phyloP scores from a whole-genome alignment of 2,329 filamentous ascomycete species.

The Apiospora aurea region DNA sequence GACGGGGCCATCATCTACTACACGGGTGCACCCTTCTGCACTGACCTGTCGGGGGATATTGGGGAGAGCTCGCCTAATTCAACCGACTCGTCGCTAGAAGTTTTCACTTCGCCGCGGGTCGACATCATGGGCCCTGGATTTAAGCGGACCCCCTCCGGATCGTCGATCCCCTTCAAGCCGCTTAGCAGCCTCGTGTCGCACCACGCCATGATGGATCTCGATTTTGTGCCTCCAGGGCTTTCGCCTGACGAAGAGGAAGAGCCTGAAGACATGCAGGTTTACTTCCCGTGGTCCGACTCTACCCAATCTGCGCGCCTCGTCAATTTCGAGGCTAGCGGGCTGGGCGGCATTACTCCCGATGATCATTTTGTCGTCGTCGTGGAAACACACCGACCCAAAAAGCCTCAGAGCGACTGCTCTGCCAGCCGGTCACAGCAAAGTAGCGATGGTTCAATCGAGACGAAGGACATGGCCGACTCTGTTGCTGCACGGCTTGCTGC shows the following conservation, averaged over 20 bases:
- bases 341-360: constrained; percentile 67
- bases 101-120: constrained; percentile 30
- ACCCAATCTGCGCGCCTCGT: constrained; percentile 45
- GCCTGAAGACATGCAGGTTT: constrained; percentile 49
- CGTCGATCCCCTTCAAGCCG: constrained; percentile 56
- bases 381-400: constrained; percentile 53
- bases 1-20: constrained; percentile 87
- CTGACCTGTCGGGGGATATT: constrained; percentile 76
- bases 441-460: constrained; percentile 1
- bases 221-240: constrained; percentile 41
- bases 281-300: constrained; percentile 55
- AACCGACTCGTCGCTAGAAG: constrained; percentile 37
- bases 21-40: constrained; percentile 80
- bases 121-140: constrained; percentile 37
- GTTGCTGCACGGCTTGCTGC: constrained; percentile 52
- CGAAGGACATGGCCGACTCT: constrained; percentile 45
- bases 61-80: constrained; percentile 56
- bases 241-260: constrained; percentile 43
- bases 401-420: constrained; percentile 19
- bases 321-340: constrained; percentile 62
- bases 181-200: constrained; percentile 50
- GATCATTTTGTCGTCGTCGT: constrained; percentile 69
- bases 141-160: constrained; percentile 54
- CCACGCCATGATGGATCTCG: constrained; percentile 36
- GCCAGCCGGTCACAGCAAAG: constrained; percentile 23